A percentile compares a stretch with the other conserved stretches of the same genome.
Conservation (phyloP, 2,329 filamentous ascomycete species). For the Teratosphaeriaceae sp. region DNA sequence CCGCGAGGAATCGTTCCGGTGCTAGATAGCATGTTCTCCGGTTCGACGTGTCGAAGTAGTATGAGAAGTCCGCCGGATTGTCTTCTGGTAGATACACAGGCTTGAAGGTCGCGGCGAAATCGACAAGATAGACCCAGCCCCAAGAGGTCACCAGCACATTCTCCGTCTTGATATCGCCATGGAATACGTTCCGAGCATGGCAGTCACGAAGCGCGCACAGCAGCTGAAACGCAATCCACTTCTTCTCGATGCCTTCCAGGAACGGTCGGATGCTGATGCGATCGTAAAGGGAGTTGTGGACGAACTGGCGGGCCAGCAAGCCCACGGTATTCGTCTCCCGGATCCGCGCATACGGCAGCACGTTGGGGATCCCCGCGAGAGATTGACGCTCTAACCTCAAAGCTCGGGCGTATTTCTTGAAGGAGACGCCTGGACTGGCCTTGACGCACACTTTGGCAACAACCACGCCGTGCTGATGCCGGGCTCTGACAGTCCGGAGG, state of each 20-base stretch:
- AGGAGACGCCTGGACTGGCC: slow-evolving; percentile 72
- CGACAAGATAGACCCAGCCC: slow-evolving; percentile 98
- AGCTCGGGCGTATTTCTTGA: slow-evolving; percentile 70
- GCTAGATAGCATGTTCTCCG: slow-evolving; percentile 91
- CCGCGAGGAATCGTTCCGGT: slow-evolving; percentile 79
- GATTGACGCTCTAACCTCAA: slow-evolving; percentile 79
- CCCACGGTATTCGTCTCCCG: slow-evolving; percentile 88
- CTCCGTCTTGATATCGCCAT: slow-evolving; percentile 98
- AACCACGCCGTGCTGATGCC: slow-evolving; percentile 83
- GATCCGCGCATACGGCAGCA: slow-evolving; percentile 80
- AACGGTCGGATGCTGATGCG: slow-evolving; percentile 94
- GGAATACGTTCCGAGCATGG: slow-evolving; percentile 80
- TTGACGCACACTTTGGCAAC: slow-evolving; percentile 95
- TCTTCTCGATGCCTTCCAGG: slow-evolving; percentile 95
- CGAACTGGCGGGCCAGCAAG: slow-evolving; percentile 87
- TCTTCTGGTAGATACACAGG: slow-evolving; percentile 90
- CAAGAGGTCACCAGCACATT: slow-evolving; percentile 96
- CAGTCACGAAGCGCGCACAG: slow-evolving; percentile 89
- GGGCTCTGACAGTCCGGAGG: slow-evolving; percentile 91
- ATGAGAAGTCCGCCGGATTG: slow-evolving; percentile 94
- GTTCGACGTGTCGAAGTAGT: slow-evolving; percentile 92
- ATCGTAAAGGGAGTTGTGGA: slow-evolving; percentile 96
- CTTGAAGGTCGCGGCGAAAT: slow-evolving; percentile 95
- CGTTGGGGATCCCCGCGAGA: slow-evolving; percentile 81
- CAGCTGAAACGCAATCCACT: slow-evolving; percentile 95